Evolutionary conservation across 163 green algal genomes (phyloP).

Genomic region (Scenedesmus sp.): DNA sequence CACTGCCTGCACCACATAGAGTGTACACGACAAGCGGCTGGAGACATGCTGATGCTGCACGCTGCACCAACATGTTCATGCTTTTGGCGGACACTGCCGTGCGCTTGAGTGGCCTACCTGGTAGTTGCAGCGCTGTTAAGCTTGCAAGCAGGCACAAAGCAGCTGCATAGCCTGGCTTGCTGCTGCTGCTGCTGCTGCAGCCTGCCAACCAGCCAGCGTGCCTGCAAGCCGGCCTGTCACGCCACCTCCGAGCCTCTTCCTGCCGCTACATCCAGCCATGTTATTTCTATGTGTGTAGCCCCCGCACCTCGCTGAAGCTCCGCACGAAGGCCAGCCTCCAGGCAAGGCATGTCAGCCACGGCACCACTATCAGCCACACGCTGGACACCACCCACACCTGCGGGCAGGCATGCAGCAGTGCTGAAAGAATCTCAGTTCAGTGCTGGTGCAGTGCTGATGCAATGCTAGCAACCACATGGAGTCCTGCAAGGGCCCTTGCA

Average conservation of each 20-base stretch:
- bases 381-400: conserved; percentile 57
- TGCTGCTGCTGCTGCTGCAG: not conserved
- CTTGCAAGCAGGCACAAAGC: not conserved
- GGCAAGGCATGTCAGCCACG: conserved; percentile 49
- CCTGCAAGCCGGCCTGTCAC: not conserved
- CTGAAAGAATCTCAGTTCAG: not conserved
- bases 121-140: not conserved
- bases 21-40: not conserved
- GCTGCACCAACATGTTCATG: not conserved
- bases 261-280: no score
- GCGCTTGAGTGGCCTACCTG: no score
- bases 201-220: not conserved
- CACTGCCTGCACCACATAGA: not conserved
- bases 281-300: no score
- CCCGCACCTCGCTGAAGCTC: conserved; percentile 36
- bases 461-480: no score
- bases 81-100: no score
- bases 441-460: not conserved
- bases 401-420: not conserved
- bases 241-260: not conserved
- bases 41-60: not conserved
- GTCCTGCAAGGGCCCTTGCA: not conserved
- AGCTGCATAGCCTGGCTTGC: not conserved
- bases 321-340: conserved; percentile 50
- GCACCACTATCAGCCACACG: conserved; percentile 57